A percentile compares a stretch with the other conserved stretches of the same genome.
These are phyloP conservation scores for Alternaria ethzedia DNA, from an alignment of 2,329 filamentous ascomycete genomes.

Conservation along the genomic window DNA sequence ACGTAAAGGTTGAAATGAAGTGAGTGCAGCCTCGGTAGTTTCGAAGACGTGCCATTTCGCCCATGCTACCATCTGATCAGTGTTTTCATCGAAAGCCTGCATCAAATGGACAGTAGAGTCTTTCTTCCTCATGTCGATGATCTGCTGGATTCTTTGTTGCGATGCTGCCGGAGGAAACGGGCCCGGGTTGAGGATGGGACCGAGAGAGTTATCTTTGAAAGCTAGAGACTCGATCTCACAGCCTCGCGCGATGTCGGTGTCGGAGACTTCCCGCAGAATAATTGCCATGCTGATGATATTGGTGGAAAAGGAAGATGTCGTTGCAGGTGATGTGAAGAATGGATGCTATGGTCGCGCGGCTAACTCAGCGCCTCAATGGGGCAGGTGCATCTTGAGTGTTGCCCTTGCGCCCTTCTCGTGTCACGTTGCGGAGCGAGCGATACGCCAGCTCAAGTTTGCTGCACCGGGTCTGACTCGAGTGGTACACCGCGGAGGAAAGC, in stretches of 20 bases:
- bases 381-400: background rate
- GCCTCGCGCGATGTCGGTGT: slow-evolving; percentile 31
- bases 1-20: slow-evolving; percentile 14
- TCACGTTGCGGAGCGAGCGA: background rate
- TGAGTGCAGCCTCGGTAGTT: slow-evolving; percentile 17
- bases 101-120: slow-evolving; percentile 22
- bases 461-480: too few relatives aligned
- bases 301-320: background rate
- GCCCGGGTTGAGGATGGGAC: slow-evolving; percentile 32
- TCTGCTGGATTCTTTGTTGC: slow-evolving; percentile 11
- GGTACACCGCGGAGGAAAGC: too few relatives aligned
- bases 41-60: slow-evolving; percentile 40
- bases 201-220: slow-evolving; percentile 24
- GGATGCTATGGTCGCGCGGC: background rate
- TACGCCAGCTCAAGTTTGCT: background rate
- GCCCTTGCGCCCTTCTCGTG: background rate
- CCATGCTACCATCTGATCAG: slow-evolving; percentile 33
- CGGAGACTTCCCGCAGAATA: slow-evolving; percentile 26
- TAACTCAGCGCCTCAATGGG: background rate
- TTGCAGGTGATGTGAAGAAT: background rate
- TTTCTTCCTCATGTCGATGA: slow-evolving; percentile 16
- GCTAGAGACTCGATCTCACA: slow-evolving; percentile 30
- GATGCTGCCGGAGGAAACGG: slow-evolving; percentile 23
- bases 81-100: slow-evolving; percentile 33
- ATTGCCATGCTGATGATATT: slow-evolving; percentile 24